phyloP scores from a whole-genome alignment of 192 early-diverging fungal genomes.

The Gamsiella multidivaricata region DNA sequence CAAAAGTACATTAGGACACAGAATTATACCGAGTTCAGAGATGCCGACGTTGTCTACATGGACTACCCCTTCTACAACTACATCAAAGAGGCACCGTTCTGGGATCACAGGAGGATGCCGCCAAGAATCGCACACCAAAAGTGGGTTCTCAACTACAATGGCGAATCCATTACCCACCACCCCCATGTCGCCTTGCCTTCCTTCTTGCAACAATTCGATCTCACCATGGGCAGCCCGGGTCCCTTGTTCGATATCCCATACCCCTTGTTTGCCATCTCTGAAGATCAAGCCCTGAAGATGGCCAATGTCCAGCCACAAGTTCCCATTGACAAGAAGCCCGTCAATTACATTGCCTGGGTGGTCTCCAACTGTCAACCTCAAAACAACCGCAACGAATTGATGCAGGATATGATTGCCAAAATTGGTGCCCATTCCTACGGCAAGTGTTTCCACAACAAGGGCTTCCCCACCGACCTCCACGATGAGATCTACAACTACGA shows the following conservation, averaged over 20 bases:
- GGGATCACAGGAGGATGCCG: slow-evolving; percentile 17
- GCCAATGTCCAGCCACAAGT: slow-evolving; percentile 8
- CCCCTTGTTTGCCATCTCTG: slow-evolving; percentile 9
- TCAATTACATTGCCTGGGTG: slow-evolving; percentile 23
- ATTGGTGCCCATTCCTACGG: slow-evolving; percentile 44
- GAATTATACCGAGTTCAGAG: slow-evolving; percentile 41
- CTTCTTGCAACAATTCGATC: slow-evolving; percentile 33
- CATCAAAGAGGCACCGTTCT: slow-evolving; percentile 20
- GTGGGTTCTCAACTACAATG: slow-evolving; percentile 16
- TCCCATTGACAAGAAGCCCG: slow-evolving; percentile 25
- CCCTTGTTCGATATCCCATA: slow-evolving; percentile 22
- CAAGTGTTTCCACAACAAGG: slow-evolving; percentile 29
- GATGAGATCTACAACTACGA: not conserved
- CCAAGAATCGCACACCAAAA: slow-evolving; percentile 28
- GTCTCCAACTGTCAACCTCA: slow-evolving; percentile 27
- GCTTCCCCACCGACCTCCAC: slow-evolving; percentile 21
- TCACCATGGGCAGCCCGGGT: slow-evolving; percentile 27
- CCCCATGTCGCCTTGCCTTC: slow-evolving; percentile 9
- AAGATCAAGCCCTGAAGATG: not conserved
- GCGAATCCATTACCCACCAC: slow-evolving; percentile 21
- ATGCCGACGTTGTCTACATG: slow-evolving; percentile 33
- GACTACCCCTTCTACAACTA: slow-evolving; percentile 16
- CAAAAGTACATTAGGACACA: slow-evolving; percentile 9
- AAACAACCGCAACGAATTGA: slow-evolving; percentile 38
- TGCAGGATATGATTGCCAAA: slow-evolving; percentile 19